Conservation (phyloP, 495 filamentous ascomycete genomes). For the Rhypophila decipiens region DNA sequence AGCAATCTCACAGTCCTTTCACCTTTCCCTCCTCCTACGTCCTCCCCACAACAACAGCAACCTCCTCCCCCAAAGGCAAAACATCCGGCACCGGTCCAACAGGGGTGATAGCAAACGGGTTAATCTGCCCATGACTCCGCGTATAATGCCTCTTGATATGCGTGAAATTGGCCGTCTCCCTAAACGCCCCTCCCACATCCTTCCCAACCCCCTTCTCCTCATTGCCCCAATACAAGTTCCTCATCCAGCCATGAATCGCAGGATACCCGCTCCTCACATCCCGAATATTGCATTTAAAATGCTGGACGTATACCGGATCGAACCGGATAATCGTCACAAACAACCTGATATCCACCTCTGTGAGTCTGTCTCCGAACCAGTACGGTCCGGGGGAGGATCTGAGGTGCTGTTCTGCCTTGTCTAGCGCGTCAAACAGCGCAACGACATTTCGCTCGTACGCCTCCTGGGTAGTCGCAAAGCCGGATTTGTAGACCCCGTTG, state of each 20-base stretch:
- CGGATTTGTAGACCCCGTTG: slow-evolving; percentile 66
- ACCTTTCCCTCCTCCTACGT: too few species aligned
- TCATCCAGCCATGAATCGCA: slow-evolving; percentile 59
- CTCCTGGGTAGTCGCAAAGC: slow-evolving; percentile 59
- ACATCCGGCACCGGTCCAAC: slow-evolving; percentile 61
- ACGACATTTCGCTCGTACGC: slow-evolving; percentile 56
- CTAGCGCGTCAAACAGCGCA: slow-evolving; percentile 56
- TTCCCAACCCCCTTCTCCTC: too few species aligned
- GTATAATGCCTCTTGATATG: slow-evolving; percentile 54
- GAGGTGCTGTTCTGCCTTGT: slow-evolving; percentile 58
- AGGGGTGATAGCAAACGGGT: slow-evolving; percentile 57
- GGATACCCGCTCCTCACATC: slow-evolving; percentile 70
- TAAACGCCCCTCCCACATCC: too few species aligned
- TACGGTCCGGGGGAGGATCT: slow-evolving; percentile 46
- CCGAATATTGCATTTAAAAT: slow-evolving; percentile 65
- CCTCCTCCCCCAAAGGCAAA: slow-evolving; percentile 37
- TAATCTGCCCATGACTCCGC: slow-evolving; percentile 50
- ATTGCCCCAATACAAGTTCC: slow-evolving; percentile 64
- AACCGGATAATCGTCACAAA: slow-evolving; percentile 61
- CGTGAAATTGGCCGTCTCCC: slow-evolving; percentile 61
- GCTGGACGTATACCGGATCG: slow-evolving; percentile 59
- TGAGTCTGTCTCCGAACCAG: slow-evolving; percentile 57
- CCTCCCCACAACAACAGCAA: slow-evolving; percentile 24
- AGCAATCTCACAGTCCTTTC: too few species aligned
- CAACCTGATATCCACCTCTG: slow-evolving; percentile 62